Conservation (phyloP, 2,329 filamentous ascomycete species). For the Xylaria sp. region DNA sequence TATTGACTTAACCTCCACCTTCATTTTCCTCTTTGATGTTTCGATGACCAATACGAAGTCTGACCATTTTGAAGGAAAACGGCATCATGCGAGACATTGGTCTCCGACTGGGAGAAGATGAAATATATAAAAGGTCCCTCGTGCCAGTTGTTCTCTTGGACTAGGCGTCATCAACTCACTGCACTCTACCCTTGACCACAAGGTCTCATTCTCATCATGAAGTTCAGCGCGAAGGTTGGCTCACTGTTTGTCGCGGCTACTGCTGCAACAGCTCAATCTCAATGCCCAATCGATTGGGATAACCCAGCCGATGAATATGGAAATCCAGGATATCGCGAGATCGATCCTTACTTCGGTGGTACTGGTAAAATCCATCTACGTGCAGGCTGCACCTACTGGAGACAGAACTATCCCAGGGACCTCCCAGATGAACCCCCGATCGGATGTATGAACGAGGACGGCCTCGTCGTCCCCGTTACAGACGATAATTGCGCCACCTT, state of each 20-base stretch:
- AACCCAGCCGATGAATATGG: background rate
- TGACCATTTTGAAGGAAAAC: background rate
- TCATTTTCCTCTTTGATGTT: background rate
- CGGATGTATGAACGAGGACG: background rate
- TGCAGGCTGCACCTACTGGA: background rate
- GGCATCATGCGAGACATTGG: background rate
- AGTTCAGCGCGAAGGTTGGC: background rate
- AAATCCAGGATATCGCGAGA: background rate
- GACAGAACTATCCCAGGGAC: background rate
- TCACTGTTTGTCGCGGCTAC: background rate
- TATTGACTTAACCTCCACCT: background rate
- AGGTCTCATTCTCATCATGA: background rate
- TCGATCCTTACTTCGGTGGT: background rate
- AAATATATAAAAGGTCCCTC: background rate
- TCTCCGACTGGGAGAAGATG: background rate
- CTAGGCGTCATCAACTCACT: background rate
- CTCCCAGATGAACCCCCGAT: background rate
- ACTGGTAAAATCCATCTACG: slow-evolving; percentile 1
- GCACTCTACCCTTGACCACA: background rate
- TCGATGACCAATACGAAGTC: background rate
- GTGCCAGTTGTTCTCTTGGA: background rate
- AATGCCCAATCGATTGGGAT: background rate
- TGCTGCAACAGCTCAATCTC: background rate
- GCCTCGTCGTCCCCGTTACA: background rate
- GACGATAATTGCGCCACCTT: background rate